Evolutionary conservation across 352 stramenopile species (phyloP).

Genomic region (Globisporangium cederbergense): DNA sequence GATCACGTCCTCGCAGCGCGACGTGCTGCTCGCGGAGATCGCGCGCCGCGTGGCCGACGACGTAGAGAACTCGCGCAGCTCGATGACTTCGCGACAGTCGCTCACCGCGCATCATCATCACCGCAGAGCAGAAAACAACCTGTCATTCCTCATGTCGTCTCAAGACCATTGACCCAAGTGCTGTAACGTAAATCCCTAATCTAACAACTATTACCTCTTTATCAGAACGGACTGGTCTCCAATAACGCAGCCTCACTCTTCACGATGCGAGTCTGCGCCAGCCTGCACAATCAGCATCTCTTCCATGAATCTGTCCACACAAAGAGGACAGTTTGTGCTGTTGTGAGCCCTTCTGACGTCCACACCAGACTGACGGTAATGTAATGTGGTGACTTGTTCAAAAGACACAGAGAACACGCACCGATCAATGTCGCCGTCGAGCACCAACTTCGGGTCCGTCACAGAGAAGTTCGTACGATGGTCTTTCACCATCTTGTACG

Average conservation of each 20-base stretch:
- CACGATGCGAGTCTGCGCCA: background rate
- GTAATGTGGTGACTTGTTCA: background rate
- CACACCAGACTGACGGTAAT: background rate
- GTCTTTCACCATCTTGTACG: slow-evolving; percentile 99
- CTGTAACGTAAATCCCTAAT: background rate
- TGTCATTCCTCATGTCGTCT: slow-evolving; percentile 24
- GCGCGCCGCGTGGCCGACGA: slow-evolving; percentile 57
- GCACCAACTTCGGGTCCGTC: slow-evolving; percentile 80
- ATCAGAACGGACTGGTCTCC: no score
- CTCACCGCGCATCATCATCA: slow-evolving; percentile 1
- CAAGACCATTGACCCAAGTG: background rate
- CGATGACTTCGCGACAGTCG: slow-evolving; percentile 17
- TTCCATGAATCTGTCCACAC: slow-evolving; percentile 52
- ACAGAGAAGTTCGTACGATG: slow-evolving; percentile 90
- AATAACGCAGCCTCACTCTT: background rate
- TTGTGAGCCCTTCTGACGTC: background rate
- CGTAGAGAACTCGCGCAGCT: slow-evolving; percentile 18
- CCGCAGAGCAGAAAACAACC: slow-evolving; percentile 9
- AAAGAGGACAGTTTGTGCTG: background rate
- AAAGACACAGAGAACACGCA: slow-evolving; percentile 15
- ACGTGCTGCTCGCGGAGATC: slow-evolving; percentile 72
- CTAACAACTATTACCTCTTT: no score
- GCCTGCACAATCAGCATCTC: slow-evolving; percentile 59
- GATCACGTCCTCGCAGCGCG: slow-evolving; percentile 64
- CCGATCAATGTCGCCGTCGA: slow-evolving; percentile 88